A percentile compares a stretch with the other conserved stretches of the same genome.
phyloP scores from a whole-genome alignment of 2,329 filamentous ascomycete species.

The Torrubiella hemipterigena region DNA sequence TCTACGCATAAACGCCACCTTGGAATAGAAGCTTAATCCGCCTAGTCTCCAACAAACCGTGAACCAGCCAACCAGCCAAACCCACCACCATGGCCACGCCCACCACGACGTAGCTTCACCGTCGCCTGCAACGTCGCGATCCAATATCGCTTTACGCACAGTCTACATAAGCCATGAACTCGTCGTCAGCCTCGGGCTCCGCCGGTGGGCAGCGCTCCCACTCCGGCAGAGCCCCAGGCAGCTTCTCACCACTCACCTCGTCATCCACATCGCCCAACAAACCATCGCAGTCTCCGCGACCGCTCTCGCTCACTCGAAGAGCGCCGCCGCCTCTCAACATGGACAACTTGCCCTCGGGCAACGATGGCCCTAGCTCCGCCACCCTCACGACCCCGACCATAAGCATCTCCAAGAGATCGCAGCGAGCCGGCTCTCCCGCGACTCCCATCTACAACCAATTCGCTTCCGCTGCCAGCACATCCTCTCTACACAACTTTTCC shows the following conservation, averaged over 20 bases:
- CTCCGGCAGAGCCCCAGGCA: slow-evolving; percentile 39
- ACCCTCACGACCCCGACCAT: slow-evolving; percentile 17
- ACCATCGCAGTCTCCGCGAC: slow-evolving; percentile 9
- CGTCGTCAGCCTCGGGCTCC: too few species aligned
- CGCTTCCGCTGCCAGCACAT: slow-evolving; percentile 33
- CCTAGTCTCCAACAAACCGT: too few species aligned
- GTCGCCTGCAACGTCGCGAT: too few species aligned
- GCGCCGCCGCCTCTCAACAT: slow-evolving; percentile 18
- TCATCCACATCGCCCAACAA: slow-evolving; percentile 9
- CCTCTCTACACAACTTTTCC: slow-evolving; percentile 39
- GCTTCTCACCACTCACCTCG: slow-evolving; percentile 39
- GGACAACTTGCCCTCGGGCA: slow-evolving; percentile 12
- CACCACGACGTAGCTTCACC: too few species aligned
- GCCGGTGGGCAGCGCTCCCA: too few species aligned
- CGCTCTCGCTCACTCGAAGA: slow-evolving; percentile 15
- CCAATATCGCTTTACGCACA: too few species aligned
- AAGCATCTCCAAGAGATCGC: slow-evolving; percentile 31
- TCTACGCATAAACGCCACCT: too few species aligned
- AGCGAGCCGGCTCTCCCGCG: slow-evolving; percentile 21
- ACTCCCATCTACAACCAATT: slow-evolving; percentile 38
- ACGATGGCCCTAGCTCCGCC: slow-evolving; percentile 7
- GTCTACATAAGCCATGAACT: too few species aligned
- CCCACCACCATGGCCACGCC: too few species aligned
- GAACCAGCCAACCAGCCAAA: too few species aligned
- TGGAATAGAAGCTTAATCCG: too few species aligned